Conservation (phyloP, 1,284 basidiomycete species). For the Xerocomus nothofagi region DNA sequence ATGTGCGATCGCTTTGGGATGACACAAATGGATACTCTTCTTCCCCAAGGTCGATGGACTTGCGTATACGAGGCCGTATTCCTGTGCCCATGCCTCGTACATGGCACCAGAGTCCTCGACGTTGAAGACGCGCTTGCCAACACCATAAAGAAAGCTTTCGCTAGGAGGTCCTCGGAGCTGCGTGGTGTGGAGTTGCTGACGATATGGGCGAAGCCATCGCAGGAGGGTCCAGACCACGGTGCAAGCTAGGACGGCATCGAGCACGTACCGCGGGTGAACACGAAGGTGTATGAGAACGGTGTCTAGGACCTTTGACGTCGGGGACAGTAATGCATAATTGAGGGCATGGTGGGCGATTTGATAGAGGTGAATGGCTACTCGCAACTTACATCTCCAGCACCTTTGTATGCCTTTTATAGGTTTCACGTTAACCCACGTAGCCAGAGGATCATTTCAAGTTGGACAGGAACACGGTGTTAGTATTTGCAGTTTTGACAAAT, state of each 20-base stretch:
- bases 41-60: constrained; percentile 45
- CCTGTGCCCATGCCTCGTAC: constrained; percentile 21
- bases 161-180: constrained; percentile 19
- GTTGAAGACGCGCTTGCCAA: constrained; percentile 4
- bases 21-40: constrained; percentile 32
- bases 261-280: neutral
- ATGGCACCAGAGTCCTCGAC: constrained; percentile 10
- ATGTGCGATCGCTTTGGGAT: constrained; percentile 42
- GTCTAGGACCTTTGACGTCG: neutral
- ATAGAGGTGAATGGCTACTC: no score
- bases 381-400: no score
- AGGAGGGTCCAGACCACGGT: constrained; percentile 1
- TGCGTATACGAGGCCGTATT: constrained; percentile 9
- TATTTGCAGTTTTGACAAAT: no score
- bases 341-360: neutral
- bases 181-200: constrained; percentile 11
- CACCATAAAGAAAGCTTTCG: constrained; percentile 17
- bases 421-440: no score
- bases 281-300: neutral
- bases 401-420: no score
- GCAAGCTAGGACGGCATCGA: neutral
- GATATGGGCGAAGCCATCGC: neutral
- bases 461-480: no score
- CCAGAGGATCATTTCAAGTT: no score
- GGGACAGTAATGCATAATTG: neutral